Evolutionary conservation across 208 protist genomes (phyloP).

Genomic region (Trypanosoma melophagium): DNA sequence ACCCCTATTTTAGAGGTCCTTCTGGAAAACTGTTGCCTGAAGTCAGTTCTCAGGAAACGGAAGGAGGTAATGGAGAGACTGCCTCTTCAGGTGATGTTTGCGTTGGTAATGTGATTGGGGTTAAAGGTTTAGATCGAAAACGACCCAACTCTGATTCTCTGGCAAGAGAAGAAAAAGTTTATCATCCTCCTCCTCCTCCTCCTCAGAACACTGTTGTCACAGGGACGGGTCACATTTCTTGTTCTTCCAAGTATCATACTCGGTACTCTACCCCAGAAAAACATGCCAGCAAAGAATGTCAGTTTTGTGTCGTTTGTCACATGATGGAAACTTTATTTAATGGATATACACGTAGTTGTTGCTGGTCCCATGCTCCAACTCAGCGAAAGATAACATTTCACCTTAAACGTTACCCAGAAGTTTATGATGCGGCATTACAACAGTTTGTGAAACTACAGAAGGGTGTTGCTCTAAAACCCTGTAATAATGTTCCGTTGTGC

Average conservation of each 20-base stretch:
- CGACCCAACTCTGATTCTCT: not conserved
- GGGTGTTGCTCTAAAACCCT: conserved; percentile 35
- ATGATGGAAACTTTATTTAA: conserved; percentile 75
- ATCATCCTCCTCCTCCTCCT: not conserved
- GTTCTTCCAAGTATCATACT: conserved; percentile 58
- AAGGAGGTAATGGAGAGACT: not conserved
- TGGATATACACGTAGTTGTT: conserved; percentile 38
- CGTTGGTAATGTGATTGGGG: conserved; percentile 6
- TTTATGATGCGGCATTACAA: conserved; percentile 39
- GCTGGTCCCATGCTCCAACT: conserved; percentile 71
- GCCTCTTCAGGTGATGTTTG: not conserved
- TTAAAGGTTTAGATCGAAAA: not conserved
- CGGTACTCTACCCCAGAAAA: conserved; percentile 40
- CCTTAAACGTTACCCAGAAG: conserved; percentile 40
- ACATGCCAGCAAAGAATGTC: conserved; percentile 53
- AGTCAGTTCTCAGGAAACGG: not conserved
- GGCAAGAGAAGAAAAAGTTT: not conserved
- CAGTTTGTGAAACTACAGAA: conserved; percentile 33
- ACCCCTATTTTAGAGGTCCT: conserved; percentile 14
- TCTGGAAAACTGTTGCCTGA: conserved; percentile 4
- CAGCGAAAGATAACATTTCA: conserved; percentile 45
- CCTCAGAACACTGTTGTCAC: not conserved
- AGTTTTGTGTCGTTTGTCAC: conserved; percentile 68
- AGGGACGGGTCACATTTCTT: conserved; percentile 4
- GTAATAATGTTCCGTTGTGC: conserved; percentile 27